Evolutionary conservation across 176 grass and related monocot species (phyloP).

Genomic region (Avena sativa): DNA sequence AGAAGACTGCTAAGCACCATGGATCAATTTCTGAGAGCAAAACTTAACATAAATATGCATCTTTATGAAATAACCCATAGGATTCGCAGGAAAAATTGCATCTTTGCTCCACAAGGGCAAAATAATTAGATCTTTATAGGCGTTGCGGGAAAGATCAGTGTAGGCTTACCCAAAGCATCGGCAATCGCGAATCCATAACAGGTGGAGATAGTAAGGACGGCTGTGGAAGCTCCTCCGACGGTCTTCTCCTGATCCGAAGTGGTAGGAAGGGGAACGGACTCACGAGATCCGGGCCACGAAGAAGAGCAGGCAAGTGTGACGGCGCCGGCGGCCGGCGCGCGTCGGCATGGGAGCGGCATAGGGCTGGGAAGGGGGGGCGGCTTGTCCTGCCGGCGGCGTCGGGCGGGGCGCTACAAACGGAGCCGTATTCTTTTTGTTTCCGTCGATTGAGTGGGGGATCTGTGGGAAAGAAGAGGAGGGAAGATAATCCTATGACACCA

Average conservation of each 20-base stretch:
- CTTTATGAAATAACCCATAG: background rate
- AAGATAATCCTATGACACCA: too few species aligned
- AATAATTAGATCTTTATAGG: background rate
- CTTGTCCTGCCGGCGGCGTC: background rate
- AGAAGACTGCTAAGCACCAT: background rate
- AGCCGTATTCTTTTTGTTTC: background rate
- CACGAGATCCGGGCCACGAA: background rate
- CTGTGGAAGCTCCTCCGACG: background rate
- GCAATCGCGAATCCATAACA: background rate
- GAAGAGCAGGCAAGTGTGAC: background rate
- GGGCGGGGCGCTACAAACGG: background rate
- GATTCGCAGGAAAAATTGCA: background rate
- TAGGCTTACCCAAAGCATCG: background rate
- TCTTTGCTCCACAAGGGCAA: background rate
- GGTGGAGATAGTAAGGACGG: background rate
- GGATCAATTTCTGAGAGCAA: background rate
- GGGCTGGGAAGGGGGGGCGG: background rate
- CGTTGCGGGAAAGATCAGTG: background rate
- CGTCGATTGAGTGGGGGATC: background rate
- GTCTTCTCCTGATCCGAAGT: background rate
- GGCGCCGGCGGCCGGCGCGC: background rate
- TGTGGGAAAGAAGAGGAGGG: background rate
- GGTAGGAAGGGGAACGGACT: background rate
- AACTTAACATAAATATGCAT: background rate
- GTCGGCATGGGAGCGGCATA: background rate